Evolutionary conservation across 805 yeast species (phyloP).

Genomic region (Clavispora carvajalis): DNA sequence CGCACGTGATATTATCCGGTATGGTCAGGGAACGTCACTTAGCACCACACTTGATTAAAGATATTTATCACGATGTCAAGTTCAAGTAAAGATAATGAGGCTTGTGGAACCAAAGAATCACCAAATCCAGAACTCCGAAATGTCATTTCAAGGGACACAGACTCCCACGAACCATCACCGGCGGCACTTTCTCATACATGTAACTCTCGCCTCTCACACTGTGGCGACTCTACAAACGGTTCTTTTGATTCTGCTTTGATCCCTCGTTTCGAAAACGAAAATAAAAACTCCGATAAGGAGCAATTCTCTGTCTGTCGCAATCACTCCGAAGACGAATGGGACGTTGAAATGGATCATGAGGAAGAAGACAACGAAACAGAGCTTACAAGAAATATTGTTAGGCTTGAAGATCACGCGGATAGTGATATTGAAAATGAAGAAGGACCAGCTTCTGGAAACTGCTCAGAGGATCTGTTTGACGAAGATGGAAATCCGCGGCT

Average conservation of each 20-base stretch:
- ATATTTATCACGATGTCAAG: background rate
- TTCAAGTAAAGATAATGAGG: background rate
- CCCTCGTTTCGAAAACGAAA: background rate
- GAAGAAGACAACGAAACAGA: background rate
- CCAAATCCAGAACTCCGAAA: background rate
- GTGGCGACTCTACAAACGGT: background rate
- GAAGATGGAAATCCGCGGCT: constrained; percentile 13
- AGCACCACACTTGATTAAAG: background rate
- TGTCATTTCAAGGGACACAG: background rate
- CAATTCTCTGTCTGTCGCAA: background rate
- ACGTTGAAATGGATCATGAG: background rate
- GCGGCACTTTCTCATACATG: background rate
- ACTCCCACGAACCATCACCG: background rate
- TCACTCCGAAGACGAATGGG: background rate
- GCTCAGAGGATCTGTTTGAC: constrained; percentile 2
- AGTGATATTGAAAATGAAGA: constrained; percentile 10
- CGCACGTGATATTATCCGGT: background rate
- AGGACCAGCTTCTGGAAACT: constrained; percentile 5
- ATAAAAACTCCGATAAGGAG: background rate
- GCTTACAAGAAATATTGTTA: background rate
- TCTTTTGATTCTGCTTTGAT: background rate
- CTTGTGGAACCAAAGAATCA: background rate
- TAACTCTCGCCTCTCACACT: background rate
- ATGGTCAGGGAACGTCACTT: background rate
- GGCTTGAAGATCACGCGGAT: constrained; percentile 2